Base-by-base conservation (phyloP, 768 basidiomycete genomes). In the Amylocystis lapponica region DNA sequence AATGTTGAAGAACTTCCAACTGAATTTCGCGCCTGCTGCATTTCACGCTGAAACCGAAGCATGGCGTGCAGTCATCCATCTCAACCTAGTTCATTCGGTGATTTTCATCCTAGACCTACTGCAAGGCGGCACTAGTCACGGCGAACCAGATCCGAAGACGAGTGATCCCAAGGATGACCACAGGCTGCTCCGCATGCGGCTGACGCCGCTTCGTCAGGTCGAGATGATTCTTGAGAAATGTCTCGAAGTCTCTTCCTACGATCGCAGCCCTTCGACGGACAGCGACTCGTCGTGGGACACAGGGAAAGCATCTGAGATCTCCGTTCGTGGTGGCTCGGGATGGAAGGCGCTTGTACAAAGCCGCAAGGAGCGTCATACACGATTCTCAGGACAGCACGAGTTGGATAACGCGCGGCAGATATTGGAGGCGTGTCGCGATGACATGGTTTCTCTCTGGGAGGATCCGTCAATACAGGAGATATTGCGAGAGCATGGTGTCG, bases 51-150 rank as follows among this genome's bases (percentile, higher is more conserved):
- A 83, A 66, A 64, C 71, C 4, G 71, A 70, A 34, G 64, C 74
- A 32, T 84, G 82, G 82, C 70, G 78, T 29, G 74, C 79, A 3
- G 74, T 83, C 47, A 79, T 84, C 43, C 74, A 81, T 56, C 74
- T 83, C 55, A 83, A 84, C 58, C 75, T 84, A 49, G 72, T 82
- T 48, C 76, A 77, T 40, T 68, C 70, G 19, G 66, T 75, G 38
- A 69, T 67, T 51, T 66, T 65, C 48, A 59, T 75, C 39, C 57
- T 75, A 25, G 67, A 66, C 37, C 27, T 62, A 39, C 69, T 78
- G 46, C 65, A 67, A 53, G 5, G 29, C 29, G n/a, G 16, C 23
- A 31, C 33, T 17, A 27, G 8, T n/a, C n/a, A n/a, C n/a, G n/a
- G n/a, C n/a, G n/a, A n/a, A n/a, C n/a, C n/a, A n/a, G n/a, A n/a